Percentiles rank a stretch among this genome's conserved stretches.
These are phyloP conservation scores for Eucalyptus globulus DNA, from an alignment of 345 rosid genomes.

Conservation along the genomic window DNA sequence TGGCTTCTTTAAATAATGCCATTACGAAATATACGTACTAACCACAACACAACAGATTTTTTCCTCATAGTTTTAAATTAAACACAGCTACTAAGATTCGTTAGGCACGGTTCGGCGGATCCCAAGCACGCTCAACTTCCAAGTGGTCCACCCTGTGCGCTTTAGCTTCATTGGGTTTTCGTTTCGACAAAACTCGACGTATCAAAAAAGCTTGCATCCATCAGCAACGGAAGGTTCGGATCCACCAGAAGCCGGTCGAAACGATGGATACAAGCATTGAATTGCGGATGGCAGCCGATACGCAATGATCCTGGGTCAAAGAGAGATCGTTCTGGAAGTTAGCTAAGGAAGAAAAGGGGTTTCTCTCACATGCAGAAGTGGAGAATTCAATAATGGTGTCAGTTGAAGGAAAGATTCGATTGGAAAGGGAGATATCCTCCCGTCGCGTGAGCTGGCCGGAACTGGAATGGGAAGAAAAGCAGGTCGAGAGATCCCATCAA, in stretches of 20 bases:
- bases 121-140: neutral
- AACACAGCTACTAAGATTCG: neutral
- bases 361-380: neutral
- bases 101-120: neutral
- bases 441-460: neutral
- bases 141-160: neutral
- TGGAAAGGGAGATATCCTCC: neutral
- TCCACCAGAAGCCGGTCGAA: neutral
- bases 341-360: neutral
- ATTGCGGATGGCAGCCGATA: neutral
- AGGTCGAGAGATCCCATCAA: neutral
- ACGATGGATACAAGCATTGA: neutral
- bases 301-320: neutral
- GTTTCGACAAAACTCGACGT: neutral
- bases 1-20: neutral
- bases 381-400: neutral
- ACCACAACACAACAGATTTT: neutral
- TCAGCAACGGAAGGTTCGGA: neutral
- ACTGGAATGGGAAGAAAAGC: neutral
- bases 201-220: neutral
- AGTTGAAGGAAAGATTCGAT: neutral
- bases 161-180: neutral
- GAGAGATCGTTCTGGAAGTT: neutral
- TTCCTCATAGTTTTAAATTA: neutral
- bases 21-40: neutral